These are phyloP conservation scores for Hygrocybe punicea DNA, from an alignment of 768 basidiomycete genomes.

Conservation along the genomic window DNA sequence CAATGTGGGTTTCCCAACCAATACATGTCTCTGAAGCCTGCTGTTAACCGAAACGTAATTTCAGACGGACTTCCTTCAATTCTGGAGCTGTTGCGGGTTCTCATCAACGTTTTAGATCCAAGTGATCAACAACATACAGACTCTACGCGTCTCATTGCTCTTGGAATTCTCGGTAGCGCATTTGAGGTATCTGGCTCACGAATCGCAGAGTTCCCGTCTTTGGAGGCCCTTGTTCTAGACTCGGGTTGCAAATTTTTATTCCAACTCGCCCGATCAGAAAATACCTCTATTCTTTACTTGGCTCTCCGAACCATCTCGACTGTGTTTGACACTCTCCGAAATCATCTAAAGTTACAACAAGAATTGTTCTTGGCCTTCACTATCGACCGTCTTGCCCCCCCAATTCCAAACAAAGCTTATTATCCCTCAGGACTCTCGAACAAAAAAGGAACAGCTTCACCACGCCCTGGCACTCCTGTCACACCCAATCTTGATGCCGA, in stretches of 20 bases:
- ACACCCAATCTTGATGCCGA: slow-evolving; percentile 40
- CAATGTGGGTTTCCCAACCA: slow-evolving; percentile 37
- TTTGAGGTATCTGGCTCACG: slow-evolving; percentile 79
- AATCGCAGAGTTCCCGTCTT: slow-evolving; percentile 73
- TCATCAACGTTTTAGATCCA: slow-evolving; percentile 93
- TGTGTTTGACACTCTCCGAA: slow-evolving; percentile 82
- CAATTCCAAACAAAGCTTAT: slow-evolving; percentile 31
- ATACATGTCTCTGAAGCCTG: background rate
- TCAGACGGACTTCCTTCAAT: slow-evolving; percentile 89
- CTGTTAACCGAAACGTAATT: background rate
- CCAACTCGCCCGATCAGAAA: slow-evolving; percentile 92
- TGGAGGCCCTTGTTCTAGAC: slow-evolving; percentile 76
- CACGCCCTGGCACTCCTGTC: slow-evolving; percentile 51
- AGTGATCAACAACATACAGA: slow-evolving; percentile 94
- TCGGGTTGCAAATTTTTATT: slow-evolving; percentile 95
- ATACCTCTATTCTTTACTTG: slow-evolving; percentile 70
- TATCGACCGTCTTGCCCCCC: slow-evolving; percentile 81
- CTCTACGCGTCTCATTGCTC: slow-evolving; percentile 84
- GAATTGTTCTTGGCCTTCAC: slow-evolving; percentile 94
- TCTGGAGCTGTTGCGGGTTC: slow-evolving; percentile 86
- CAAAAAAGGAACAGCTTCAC: slow-evolving; percentile 44
- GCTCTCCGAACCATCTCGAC: slow-evolving; percentile 84
- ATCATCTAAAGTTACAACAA: slow-evolving; percentile 86
- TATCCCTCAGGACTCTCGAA: slow-evolving; percentile 18
- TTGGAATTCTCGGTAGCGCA: slow-evolving; percentile 82